phyloP scores from a whole-genome alignment of 1,139 yeast species.

The Candida tropicalis region DNA sequence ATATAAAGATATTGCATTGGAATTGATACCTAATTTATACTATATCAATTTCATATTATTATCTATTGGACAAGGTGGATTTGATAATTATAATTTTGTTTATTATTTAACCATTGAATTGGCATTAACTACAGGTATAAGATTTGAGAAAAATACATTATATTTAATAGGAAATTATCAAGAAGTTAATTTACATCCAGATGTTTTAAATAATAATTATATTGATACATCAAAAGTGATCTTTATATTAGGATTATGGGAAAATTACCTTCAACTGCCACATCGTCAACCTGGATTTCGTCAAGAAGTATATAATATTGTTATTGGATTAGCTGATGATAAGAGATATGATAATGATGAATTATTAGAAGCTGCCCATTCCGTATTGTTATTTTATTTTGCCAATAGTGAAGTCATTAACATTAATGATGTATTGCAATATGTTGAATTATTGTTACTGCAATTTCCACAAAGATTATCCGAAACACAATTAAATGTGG shows the following conservation, averaged over 20 bases:
- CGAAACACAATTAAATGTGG: conserved; percentile 58
- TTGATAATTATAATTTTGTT: conserved; percentile 70
- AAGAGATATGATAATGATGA: conserved; percentile 31
- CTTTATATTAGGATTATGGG: conserved; percentile 62
- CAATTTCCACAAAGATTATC: conserved; percentile 65
- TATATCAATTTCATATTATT: conserved; percentile 57
- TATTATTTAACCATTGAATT: conserved; percentile 53
- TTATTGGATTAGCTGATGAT: conserved; percentile 44
- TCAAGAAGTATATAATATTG: conserved; percentile 43
- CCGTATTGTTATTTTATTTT: conserved; percentile 58
- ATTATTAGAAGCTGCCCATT: conserved; percentile 66
- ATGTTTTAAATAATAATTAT: conserved; percentile 32
- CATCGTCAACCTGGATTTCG: conserved; percentile 26
- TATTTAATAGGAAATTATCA: conserved; percentile 43
- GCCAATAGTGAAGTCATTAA: conserved; percentile 25
- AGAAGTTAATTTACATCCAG: conserved; percentile 41
- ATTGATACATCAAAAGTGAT: conserved; percentile 52
- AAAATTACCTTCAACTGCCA: conserved; percentile 49
- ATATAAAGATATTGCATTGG: conserved; percentile 34
- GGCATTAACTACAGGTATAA: conserved; percentile 25
- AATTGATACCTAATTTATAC: conserved; percentile 50
- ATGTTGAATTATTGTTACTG: conserved; percentile 32
- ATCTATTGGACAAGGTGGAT: conserved; percentile 70
- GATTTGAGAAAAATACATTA: conserved; percentile 41
- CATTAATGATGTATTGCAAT: conserved; percentile 33